Evolutionary conservation across 306 rosid species (phyloP), one percentile per base, ranked within the genome.

Genomic region (Vigna trinervia): DNA sequence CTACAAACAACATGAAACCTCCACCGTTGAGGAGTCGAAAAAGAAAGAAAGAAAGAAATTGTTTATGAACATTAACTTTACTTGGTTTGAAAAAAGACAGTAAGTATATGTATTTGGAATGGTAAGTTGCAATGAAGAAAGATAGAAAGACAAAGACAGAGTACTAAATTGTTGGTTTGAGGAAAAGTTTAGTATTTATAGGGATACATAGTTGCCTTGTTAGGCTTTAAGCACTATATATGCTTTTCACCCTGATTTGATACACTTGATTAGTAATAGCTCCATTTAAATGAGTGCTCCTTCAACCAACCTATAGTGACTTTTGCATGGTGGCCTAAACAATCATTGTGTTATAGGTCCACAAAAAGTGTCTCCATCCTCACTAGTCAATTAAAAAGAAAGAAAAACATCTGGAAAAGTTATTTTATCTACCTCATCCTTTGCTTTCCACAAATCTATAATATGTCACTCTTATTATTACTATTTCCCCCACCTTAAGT

Each of bases 311-410:
- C 74, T 57, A 54, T 66, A 39, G 60, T 77, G 73, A 78, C 80
- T 26, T 72, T 73, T 57, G 75, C 80, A 73, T 82, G 82, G 76
- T 82, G 83, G 68, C 86, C 86, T 66, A 78, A 78, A 73, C 57
- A 83, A 83, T 83, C 67, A 78, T 78, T 78, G 38, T 57, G 68
- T 73, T 83, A 60, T 57, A 47, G 83, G 73, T 51, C 83, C 80
- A 73, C 83, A 74, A 78, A 78, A 82, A 66, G 83, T 63, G 69
- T 52, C 46, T 45, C 50, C 13, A 32, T 32, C 68, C 54, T 76
- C 54, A 50, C 61, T 32, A 6, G 39, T 67, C 47, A 74, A 80
- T 80, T 50, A 68, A 65, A 76, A 63, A 71, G 63, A 23, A 59
- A 66, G 50, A 71, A 41, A 41, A 41, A 71, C 73, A 51, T 68